Percentiles rank a stretch among this genome's conserved stretches.
phyloP scores from a whole-genome alignment of 768 basidiomycete genomes.

The Suillus alpinus region DNA sequence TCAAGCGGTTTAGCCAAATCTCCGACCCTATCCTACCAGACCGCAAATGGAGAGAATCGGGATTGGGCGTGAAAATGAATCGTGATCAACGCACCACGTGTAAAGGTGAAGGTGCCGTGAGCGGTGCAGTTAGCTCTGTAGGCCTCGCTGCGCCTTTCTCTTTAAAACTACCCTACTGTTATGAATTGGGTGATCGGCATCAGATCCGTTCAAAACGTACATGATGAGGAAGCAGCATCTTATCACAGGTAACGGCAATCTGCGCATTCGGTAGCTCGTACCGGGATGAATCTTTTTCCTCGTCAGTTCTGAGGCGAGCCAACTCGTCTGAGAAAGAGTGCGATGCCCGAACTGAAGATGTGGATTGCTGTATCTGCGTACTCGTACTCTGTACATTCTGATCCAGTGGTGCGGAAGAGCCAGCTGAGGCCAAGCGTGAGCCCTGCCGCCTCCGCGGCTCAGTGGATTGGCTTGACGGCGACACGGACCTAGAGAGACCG shows the following conservation, averaged over 20 bases:
- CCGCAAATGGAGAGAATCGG: too few relatives aligned
- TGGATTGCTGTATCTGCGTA: too few relatives aligned
- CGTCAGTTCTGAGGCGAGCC: not conserved
- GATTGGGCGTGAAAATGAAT: not conserved
- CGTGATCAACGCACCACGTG: not conserved
- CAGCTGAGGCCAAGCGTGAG: not conserved
- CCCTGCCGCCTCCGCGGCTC: not conserved
- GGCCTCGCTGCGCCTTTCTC: not conserved
- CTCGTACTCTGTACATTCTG: not conserved
- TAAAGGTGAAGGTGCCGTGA: too few relatives aligned
- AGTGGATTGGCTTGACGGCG: not conserved
- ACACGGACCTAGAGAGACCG: not conserved
- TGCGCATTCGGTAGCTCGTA: not conserved
- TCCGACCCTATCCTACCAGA: not conserved
- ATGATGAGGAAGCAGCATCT: not conserved
- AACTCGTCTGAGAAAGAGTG: not conserved
- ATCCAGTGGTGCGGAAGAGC: not conserved
- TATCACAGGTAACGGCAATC: too few relatives aligned
- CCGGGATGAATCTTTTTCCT: not conserved
- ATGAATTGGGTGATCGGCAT: not conserved
- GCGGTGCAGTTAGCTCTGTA: not conserved
- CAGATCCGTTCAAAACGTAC: not conserved
- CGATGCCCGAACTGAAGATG: not conserved
- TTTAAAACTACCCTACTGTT: not conserved
- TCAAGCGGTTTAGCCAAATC: conserved; percentile 14